Base-by-base conservation (phyloP, 108 stramenopile genomes). In the Pseudonitzschia pungens region DNA sequence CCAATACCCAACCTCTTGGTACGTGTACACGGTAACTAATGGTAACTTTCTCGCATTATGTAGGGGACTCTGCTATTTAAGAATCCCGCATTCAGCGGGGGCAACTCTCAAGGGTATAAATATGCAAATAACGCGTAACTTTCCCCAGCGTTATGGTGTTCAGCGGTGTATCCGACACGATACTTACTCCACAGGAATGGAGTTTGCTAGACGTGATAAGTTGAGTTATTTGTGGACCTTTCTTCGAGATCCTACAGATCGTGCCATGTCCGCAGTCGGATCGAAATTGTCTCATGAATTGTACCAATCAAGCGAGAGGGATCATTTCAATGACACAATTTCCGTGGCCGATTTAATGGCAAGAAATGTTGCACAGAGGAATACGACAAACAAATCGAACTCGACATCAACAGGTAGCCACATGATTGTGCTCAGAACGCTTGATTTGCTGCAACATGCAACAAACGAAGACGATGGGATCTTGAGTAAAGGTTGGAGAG, bases 401-500 rank as follows among this genome's bases (percentile, higher is more conserved):
- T 22, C 54, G 22, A 53, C 50, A 69, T 0, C 48, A 24, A 52
- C 68, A 48, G 24, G 22, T 0, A 56, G 40, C 21, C 20, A 29
- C 50, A 9, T 65, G 15, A 32, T 71, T 21, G 60, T 67, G 22
- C 32, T 64, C 40, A 8, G 54, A 22, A 41, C 63, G 2, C 28
- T 76, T n/a, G 36, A 70, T 40, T 15, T 52, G 12, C 44, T 76
- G 26, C 56, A 69, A 41, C 21, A 36, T 20, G 43, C 59, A 8
- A 65, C 24, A 10, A 71, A 77, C 57, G 31, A 57, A 18, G 42
- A 67, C 9, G 65, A 50, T 67, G 77, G 77, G 26, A 60, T 56
- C 9, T 43, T 72, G 9, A 68, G 65, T 72, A 57, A 70, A 58
- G 80, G 80, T n/a, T 63, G 68, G 58, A 77, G 81, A n/a, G 81